Conservation (phyloP, 768 basidiomycete species). For the Inosperma sp. region DNA sequence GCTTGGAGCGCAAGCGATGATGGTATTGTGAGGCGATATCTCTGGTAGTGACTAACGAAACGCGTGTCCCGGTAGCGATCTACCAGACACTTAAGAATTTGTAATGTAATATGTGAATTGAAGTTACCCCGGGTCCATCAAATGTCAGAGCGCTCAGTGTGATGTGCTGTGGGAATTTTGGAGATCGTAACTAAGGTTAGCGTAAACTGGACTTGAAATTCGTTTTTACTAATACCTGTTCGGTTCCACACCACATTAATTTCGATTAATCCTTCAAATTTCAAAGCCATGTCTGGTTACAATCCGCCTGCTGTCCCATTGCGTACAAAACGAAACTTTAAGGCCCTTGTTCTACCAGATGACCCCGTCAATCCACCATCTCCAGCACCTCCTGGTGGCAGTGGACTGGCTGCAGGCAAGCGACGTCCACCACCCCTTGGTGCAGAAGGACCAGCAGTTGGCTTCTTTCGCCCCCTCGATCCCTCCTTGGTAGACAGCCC, state of each 20-base stretch:
- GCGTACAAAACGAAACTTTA: conserved; percentile 90
- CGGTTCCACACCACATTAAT: too few species aligned
- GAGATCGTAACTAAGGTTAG: too few species aligned
- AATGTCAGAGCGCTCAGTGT: too few species aligned
- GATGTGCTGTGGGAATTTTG: too few species aligned
- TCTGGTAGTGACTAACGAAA: background rate
- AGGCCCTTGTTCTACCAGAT: conserved; percentile 66
- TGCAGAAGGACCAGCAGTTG: conserved; percentile 17
- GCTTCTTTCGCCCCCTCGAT: conserved; percentile 29
- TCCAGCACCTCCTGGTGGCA: conserved; percentile 18
- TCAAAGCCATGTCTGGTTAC: too few species aligned
- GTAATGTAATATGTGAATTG: too few species aligned
- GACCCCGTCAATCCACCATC: conserved; percentile 28
- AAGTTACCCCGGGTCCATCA: too few species aligned
- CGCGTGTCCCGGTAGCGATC: too few species aligned
- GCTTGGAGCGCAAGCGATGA: conserved; percentile 53
- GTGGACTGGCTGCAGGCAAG: conserved; percentile 16
- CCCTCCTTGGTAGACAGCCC: conserved; percentile 45
- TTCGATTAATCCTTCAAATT: too few species aligned
- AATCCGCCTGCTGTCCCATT: conserved; percentile 42
- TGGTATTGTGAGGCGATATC: conserved; percentile 53
- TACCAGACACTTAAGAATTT: too few species aligned
- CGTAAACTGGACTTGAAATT: too few species aligned
- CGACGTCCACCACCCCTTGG: conserved; percentile 26
- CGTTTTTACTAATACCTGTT: too few species aligned